A percentile compares a stretch with the other conserved stretches of the same genome.
These are phyloP conservation scores for Monascus ruber DNA, from an alignment of 2,329 filamentous ascomycete species.

Conservation along the genomic window DNA sequence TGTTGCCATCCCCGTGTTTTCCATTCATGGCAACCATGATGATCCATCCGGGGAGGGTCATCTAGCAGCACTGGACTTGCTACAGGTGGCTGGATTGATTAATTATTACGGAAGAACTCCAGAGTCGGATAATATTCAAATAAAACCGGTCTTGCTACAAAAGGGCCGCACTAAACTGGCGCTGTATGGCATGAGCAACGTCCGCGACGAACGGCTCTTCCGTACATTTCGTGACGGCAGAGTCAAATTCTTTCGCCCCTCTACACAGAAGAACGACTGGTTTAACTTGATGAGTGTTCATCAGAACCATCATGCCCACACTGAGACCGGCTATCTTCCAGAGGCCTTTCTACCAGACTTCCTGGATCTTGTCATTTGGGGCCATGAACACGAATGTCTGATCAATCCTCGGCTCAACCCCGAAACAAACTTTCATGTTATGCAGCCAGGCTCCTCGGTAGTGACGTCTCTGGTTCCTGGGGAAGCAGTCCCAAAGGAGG, in stretches of 20 bases:
- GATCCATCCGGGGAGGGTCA: conserved; percentile 95
- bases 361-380: conserved; percentile 87
- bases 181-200: conserved; percentile 88
- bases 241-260: conserved; percentile 85
- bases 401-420: conserved; percentile 76
- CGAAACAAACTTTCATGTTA: conserved; percentile 85
- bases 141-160: conserved; percentile 84
- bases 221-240: conserved; percentile 86
- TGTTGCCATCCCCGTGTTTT: conserved; percentile 91
- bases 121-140: conserved; percentile 83
- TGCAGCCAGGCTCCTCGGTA: conserved; percentile 93
- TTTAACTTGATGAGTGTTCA: conserved; percentile 94
- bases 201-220: conserved; percentile 88
- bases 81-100: conserved; percentile 81
- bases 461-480: conserved; percentile 85
- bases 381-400: conserved; percentile 91
- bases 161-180: conserved; percentile 90
- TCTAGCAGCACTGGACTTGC: conserved; percentile 76
- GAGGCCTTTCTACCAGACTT: conserved; percentile 89
- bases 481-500: conserved; percentile 83
- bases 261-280: conserved; percentile 72
- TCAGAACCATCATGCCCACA: conserved; percentile 90
- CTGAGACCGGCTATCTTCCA: conserved; percentile 83
- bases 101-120: conserved; percentile 94
- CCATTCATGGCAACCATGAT: conserved; percentile 96